Evolutionary conservation across 768 basidiomycete genomes (phyloP).

Genomic region (Cystofilobasidium bisporidii): DNA sequence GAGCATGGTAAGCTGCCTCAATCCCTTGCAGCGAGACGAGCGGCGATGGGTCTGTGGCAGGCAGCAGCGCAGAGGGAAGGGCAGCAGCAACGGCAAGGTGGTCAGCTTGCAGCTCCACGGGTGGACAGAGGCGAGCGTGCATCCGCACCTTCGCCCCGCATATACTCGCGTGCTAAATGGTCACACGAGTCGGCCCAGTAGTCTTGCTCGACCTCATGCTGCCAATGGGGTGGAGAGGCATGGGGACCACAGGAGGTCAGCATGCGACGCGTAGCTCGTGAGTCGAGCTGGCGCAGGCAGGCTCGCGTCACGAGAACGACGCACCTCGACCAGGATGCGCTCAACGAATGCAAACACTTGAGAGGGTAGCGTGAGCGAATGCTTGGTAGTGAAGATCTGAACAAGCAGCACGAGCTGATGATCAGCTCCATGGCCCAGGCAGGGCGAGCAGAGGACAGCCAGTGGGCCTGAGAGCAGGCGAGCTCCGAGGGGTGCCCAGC

Average conservation of each 20-base stretch:
- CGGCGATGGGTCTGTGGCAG: constrained; percentile 11
- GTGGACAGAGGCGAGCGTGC: neutral
- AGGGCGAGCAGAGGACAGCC: neutral
- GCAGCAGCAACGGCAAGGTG: neutral
- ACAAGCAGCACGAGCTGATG: too few species aligned
- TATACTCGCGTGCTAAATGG: constrained; percentile 73
- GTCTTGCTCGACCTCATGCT: constrained; percentile 58
- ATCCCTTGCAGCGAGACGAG: constrained; percentile 23
- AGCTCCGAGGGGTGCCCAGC: neutral
- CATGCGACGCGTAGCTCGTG: neutral
- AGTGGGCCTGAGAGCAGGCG: neutral
- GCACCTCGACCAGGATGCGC: constrained; percentile 49
- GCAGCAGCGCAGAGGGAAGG: neutral
- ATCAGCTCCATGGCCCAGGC: neutral
- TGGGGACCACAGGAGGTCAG: neutral
- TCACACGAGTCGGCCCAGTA: constrained; percentile 68
- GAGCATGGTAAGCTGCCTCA: constrained; percentile 22
- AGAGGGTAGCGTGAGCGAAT: constrained; percentile 74
- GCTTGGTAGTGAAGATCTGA: constrained; percentile 59
- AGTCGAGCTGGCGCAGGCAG: neutral
- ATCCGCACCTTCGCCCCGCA: constrained; percentile 68
- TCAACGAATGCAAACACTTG: constrained; percentile 65
- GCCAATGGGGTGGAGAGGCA: neutral
- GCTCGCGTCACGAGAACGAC: neutral
- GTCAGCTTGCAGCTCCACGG: too few species aligned